Base-by-base conservation (phyloP, 805 yeast species). In the Saccharomyces jurei region DNA sequence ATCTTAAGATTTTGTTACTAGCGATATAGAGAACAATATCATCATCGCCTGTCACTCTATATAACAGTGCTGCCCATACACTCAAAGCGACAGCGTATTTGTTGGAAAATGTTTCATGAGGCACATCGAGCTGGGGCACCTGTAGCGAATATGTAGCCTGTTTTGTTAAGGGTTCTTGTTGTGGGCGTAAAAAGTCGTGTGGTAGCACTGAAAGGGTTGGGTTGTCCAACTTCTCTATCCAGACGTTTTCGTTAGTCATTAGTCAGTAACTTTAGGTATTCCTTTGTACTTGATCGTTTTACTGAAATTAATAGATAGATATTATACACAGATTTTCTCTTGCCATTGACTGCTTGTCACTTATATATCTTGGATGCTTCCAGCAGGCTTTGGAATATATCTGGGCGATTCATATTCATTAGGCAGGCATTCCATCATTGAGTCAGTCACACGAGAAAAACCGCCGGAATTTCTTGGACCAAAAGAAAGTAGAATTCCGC, bases 171-270 rank as follows among this genome's bases (percentile, higher is more conserved):
- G 82, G 83, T 58, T 83, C 83, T 54, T 81, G 81, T 22, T 83
- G 72, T 1, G 96, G 96, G 65, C 87, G 82, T 59, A 87, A 81
- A 69, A 79, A 92, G 71, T 92, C 98, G 57, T 86, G 86, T 14
- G 98, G 97, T 52, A 92, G 76, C 36, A 86, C 89, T 56, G 96
- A 88, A 53, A 91, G 75, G 1, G 97, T 89, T 52, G 96, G 91
- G 63, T 80, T 84, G 62, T 85, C 86, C 70, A 89, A 78, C 54
- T 78, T 73, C 53, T 77, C 68, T 36, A 80, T 74, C 96, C 96
- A 89, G 66, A n/a, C 54, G 41, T 50, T 50, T 53, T 49, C 52
- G 27, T 36, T 36, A n/a, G 44, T 36, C 44, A 36, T 36, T 36
- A 36, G 11, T 36, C 11, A 36, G 44, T 36, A n/a, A 36, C 22